phyloP scores from a whole-genome alignment of 1,284 basidiomycete species.

The Cystobasidium sp. region DNA sequence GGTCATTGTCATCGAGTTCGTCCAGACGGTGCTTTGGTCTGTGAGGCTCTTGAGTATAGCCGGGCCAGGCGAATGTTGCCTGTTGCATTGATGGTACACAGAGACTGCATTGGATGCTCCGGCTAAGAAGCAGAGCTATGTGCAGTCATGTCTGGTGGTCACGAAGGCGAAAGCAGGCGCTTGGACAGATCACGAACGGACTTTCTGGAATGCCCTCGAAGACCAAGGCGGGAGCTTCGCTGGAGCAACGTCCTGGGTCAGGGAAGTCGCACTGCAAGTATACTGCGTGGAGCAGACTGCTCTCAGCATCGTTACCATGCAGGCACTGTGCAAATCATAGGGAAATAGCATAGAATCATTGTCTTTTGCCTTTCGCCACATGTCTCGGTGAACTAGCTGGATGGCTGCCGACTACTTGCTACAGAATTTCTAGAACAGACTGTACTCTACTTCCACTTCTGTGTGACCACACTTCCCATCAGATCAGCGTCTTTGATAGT shows the following conservation, averaged over 20 bases:
- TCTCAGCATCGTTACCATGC: too few species aligned
- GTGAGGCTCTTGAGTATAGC: not conserved
- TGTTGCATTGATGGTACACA: conserved; percentile 11
- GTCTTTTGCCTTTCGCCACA: too few species aligned
- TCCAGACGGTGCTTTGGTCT: conserved; percentile 7
- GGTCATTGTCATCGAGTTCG: conserved; percentile 16
- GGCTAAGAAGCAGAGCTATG: not conserved
- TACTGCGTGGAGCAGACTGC: too few species aligned
- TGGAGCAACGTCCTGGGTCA: too few species aligned
- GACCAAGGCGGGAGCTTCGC: too few species aligned
- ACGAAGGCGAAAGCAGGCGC: not conserved
- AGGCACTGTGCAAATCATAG: too few species aligned
- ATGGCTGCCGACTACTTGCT: not conserved
- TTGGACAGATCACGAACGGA: not conserved
- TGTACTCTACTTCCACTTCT: conserved; percentile 63
- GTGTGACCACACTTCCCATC: conserved; percentile 81
- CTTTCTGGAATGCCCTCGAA: conserved; percentile 8
- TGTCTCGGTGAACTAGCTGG: not conserved
- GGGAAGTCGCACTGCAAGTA: too few species aligned
- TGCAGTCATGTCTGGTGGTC: not conserved
- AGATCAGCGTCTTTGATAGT: conserved; percentile 77
- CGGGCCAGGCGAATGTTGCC: conserved; percentile 1
- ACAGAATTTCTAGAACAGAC: not conserved
- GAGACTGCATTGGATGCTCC: not conserved
- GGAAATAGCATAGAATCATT: too few species aligned